Evolutionary conservation across 176 grass and related monocot genomes (phyloP).

Genomic region (Bothriochloa decipiens): DNA sequence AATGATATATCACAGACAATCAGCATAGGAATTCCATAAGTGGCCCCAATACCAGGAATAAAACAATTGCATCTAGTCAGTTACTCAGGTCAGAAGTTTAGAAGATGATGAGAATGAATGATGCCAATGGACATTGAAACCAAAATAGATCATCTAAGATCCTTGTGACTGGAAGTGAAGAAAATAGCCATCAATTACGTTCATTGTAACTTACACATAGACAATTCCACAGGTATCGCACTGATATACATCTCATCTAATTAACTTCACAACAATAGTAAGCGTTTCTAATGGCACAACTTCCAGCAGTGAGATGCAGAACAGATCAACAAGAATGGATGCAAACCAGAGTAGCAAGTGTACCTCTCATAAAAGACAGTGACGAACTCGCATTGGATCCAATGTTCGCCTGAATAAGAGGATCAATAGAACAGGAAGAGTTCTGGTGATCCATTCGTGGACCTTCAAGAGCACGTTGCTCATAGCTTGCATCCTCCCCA

Average conservation of each 20-base stretch:
- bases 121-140: background rate
- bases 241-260: background rate
- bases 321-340: conserved; percentile 39
- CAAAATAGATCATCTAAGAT: background rate
- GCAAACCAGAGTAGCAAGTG: conserved; percentile 13
- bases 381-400: conserved; percentile 84
- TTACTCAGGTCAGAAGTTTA: background rate
- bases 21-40: background rate
- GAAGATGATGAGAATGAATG: background rate
- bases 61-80: background rate
- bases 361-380: conserved; percentile 88
- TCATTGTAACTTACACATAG: background rate
- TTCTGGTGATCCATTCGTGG: conserved; percentile 72
- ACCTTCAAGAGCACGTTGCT: conserved; percentile 53
- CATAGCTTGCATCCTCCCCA: conserved; percentile 64
- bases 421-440: conserved; percentile 66
- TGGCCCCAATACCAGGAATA: background rate
- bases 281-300: background rate
- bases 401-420: conserved; percentile 71
- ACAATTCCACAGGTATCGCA: background rate
- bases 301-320: background rate
- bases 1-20: background rate
- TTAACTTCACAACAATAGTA: background rate
- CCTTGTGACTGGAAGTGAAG: background rate
- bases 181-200: background rate